Base-by-base conservation (phyloP, 495 filamentous ascomycete genomes). In the Penicillium diatomitis region DNA sequence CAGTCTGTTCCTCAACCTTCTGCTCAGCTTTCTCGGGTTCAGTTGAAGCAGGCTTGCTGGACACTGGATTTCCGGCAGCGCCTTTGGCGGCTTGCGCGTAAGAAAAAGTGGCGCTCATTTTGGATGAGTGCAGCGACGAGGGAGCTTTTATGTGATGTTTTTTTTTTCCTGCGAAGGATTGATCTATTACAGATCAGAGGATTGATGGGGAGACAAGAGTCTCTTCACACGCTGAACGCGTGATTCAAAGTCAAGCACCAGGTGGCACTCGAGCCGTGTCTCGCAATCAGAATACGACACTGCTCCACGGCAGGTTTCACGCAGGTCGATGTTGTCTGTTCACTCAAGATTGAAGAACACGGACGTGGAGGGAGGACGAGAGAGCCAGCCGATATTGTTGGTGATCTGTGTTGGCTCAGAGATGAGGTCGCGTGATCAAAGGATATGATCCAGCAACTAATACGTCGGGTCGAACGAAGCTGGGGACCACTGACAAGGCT, bases 11-110 rank as follows among this genome's bases (percentile, higher is more conserved):
- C 35, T 68, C 63, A 11, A 47, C 43, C 44, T 63, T 64, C 11
- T 64, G 46, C 28, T 65, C 57, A 39, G 46, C 37, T 40, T 54
- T 55, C 44, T 57, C 54, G 44, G 66, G 50, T 44, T 66, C 63
- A 53, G 56, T 49, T 34, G 71, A 57, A 42, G 51, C 52, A 37
- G 66, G 52, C 59, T 68, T 66, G 58, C 73, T 55, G 37, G 69
- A 55, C 31, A 54, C 60, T 49, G 61, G 58, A 48, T 56, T 62
- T 41, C 74, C 55, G 47, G 79, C 68, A 49, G 80, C 74, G 56
- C 88, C 86, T 67, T 88, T 90, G 30, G 91, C 92, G 61, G 91
- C 91, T 74, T 95, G 89, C 49, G 91, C 91, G 69, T 98, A 98
- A 38, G 92, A 96, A 67, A 96, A 94, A 47, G 65, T 63, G 56